A percentile compares a stretch with the other conserved stretches of the same genome.
Evolutionary conservation across 1,284 basidiomycete species (phyloP).

Genomic region (Papiliotrema laurentii): DNA sequence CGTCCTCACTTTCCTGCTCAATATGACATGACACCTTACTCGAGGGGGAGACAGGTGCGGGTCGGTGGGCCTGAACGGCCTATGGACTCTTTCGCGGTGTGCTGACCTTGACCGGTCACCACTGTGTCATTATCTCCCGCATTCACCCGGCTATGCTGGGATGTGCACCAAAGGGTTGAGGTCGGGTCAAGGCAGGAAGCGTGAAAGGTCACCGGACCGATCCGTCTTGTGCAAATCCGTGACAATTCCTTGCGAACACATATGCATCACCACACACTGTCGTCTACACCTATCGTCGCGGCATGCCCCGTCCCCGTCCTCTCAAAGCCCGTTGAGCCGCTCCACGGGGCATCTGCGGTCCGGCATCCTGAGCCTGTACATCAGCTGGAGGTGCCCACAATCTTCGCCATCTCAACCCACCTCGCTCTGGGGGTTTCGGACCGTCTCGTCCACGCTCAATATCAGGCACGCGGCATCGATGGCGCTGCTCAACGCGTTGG

Average conservation of each 20-base stretch:
- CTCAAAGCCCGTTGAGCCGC: slow-evolving; percentile 75
- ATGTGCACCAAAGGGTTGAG: too few relatives aligned
- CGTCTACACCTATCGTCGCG: slow-evolving; percentile 1
- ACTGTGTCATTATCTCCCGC: too few relatives aligned
- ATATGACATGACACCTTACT: too few relatives aligned
- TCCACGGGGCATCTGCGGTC: slow-evolving; percentile 77
- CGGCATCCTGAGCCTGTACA: slow-evolving; percentile 51
- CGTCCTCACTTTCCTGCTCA: too few relatives aligned
- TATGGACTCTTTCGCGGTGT: too few relatives aligned
- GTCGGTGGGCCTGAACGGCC: too few relatives aligned
- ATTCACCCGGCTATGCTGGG: too few relatives aligned
- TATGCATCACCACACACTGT: background rate
- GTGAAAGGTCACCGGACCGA: too few relatives aligned
- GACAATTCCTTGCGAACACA: background rate
- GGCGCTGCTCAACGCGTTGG: slow-evolving; percentile 91
- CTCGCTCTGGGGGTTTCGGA: slow-evolving; percentile 87
- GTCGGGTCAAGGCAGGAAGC: too few relatives aligned
- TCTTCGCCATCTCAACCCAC: slow-evolving; percentile 54
- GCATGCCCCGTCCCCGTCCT: slow-evolving; percentile 70
- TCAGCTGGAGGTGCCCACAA: slow-evolving; percentile 12
- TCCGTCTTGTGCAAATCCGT: too few relatives aligned
- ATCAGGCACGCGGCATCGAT: slow-evolving; percentile 95
- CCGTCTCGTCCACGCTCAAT: slow-evolving; percentile 90
- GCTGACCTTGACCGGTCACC: too few relatives aligned
- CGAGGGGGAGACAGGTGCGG: too few relatives aligned